phyloP scores from a whole-genome alignment of 2,329 filamentous ascomycete species.

The Phoma herbarum region DNA sequence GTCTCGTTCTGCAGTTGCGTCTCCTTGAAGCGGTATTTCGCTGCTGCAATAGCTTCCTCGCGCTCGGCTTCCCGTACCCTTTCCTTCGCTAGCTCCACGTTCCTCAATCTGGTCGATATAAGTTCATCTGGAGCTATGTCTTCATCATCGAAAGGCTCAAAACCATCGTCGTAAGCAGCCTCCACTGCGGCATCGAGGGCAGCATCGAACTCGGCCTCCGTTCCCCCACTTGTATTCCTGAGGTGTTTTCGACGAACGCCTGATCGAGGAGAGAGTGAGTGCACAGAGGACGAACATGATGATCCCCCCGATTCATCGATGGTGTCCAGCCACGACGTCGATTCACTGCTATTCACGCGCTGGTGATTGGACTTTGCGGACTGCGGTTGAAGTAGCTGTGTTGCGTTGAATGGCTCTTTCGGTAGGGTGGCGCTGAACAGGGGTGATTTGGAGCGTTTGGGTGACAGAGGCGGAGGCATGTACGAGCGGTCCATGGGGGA shows the following conservation, averaged over 20 bases:
- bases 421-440: conserved; percentile 34
- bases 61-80: conserved; percentile 76
- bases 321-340: conserved; percentile 92
- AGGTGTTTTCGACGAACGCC: conserved; percentile 74
- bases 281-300: conserved; percentile 75
- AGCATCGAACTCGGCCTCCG: conserved; percentile 91
- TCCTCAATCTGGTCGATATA: conserved; percentile 56
- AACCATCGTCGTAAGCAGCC: conserved; percentile 91
- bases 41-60: conserved; percentile 70
- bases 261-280: conserved; percentile 76
- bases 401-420: conserved; percentile 31
- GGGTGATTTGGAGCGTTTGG: conserved; percentile 65
- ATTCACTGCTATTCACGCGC: conserved; percentile 75
- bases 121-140: conserved; percentile 48
- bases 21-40: conserved; percentile 66
- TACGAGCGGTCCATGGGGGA: conserved; percentile 66
- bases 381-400: conserved; percentile 34
- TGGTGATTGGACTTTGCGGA: conserved; percentile 35
- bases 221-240: conserved; percentile 72
- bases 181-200: conserved; percentile 95
- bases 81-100: conserved; percentile 79
- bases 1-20: conserved; percentile 58
- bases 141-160: conserved; percentile 72
- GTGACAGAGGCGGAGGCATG: conserved; percentile 76
- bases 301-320: conserved; percentile 91